Evolutionary conservation across 805 yeast genomes (phyloP).

Genomic region (Metschnikowia corniflorae): DNA sequence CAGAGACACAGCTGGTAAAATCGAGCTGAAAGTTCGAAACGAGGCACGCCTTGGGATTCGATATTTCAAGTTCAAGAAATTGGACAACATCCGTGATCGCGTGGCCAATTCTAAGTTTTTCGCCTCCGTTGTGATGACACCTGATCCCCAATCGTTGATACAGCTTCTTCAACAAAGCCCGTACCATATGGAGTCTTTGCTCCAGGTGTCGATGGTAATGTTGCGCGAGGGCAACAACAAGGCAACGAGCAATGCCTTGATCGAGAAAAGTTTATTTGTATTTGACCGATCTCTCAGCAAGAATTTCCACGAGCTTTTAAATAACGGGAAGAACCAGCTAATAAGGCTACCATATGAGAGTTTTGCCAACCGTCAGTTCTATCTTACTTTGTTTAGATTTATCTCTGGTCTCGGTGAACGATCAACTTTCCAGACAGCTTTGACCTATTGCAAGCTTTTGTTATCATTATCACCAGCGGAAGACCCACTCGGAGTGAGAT

Average conservation of each 20-base stretch:
- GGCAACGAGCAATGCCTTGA: constrained; percentile 65
- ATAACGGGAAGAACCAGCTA: constrained; percentile 50
- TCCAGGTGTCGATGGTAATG: constrained; percentile 72
- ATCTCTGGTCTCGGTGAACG: constrained; percentile 68
- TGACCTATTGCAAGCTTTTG: constrained; percentile 67
- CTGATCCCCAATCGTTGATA: constrained; percentile 74
- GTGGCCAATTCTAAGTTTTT: constrained; percentile 51
- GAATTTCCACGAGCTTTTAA: constrained; percentile 44
- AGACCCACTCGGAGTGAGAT: constrained; percentile 82
- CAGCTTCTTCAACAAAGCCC: constrained; percentile 57
- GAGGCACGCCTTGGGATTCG: constrained; percentile 42
- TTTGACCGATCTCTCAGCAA: constrained; percentile 71
- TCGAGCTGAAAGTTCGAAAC: constrained; percentile 30
- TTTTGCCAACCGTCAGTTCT: constrained; percentile 74
- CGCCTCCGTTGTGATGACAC: constrained; percentile 63
- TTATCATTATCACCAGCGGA: constrained; percentile 69
- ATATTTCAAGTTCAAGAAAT: constrained; percentile 55
- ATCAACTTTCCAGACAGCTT: constrained; percentile 75
- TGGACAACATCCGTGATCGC: constrained; percentile 26
- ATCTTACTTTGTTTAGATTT: constrained; percentile 68
- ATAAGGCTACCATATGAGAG: constrained; percentile 72
- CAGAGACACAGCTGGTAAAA: constrained; percentile 22
- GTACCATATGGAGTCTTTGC: constrained; percentile 72
- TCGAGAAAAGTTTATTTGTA: constrained; percentile 74
- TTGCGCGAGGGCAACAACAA: constrained; percentile 72